Conservation (phyloP, 2,329 filamentous ascomycete species). For the Magnaporthiopsis rhizophila region DNA sequence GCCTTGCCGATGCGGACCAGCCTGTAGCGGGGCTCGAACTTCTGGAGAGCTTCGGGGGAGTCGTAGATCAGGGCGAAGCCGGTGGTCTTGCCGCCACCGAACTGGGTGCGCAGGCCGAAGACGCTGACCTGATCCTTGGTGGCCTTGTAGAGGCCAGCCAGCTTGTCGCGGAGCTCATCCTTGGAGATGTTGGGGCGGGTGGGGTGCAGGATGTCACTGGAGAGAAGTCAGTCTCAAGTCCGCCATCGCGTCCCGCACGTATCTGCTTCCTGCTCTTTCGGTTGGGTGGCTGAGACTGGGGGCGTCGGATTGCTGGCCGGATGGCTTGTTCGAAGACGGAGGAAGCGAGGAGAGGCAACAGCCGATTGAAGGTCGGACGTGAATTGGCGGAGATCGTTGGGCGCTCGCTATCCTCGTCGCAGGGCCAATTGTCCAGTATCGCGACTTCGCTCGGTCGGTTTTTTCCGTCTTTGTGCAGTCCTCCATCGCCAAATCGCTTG, state of each 20-base stretch:
- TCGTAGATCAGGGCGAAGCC: slow-evolving; percentile 99
- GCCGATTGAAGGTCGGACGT: not conserved
- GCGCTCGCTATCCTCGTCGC: not conserved
- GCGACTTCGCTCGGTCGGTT: not conserved
- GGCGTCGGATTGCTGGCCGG: not conserved
- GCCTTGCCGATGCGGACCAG: slow-evolving; percentile 88
- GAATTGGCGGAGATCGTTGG: not conserved
- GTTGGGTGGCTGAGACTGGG: slow-evolving; percentile 1
- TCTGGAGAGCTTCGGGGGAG: slow-evolving; percentile 96
- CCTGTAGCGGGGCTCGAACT: slow-evolving; percentile 98
- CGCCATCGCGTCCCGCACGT: not conserved
- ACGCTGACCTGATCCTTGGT: slow-evolving; percentile 95
- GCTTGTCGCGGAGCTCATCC: slow-evolving; percentile 94
- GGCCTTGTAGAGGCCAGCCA: slow-evolving; percentile 94
- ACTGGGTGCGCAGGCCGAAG: slow-evolving; percentile 98
- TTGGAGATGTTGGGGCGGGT: slow-evolving; percentile 98
- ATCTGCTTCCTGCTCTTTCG: not conserved
- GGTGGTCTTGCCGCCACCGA: slow-evolving; percentile 99
- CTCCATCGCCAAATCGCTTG: not conserved
- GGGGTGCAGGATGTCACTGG: slow-evolving; percentile 98
- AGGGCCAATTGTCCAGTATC: not conserved
- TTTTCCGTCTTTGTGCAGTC: not conserved
- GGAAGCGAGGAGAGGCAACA: not conserved
- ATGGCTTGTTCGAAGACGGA: not conserved
- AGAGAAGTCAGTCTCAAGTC: not conserved